A percentile compares a stretch with the other conserved stretches of the same genome.
phyloP scores from a whole-genome alignment of 345 rosid genomes.

The Gossypium rotundifolium region DNA sequence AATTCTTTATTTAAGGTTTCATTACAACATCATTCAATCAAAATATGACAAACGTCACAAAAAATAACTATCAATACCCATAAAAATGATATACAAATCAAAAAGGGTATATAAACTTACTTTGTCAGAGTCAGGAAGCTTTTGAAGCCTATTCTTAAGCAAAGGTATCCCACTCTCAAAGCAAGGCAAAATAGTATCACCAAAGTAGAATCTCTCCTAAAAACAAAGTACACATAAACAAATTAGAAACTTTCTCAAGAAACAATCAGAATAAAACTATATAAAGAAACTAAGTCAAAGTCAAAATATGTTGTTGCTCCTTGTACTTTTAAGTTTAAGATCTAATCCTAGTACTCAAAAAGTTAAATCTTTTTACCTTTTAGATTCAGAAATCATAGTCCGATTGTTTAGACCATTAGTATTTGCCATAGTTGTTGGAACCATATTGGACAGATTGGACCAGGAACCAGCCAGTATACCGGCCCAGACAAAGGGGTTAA shows the following conservation, averaged over 20 bases:
- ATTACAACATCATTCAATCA: not conserved
- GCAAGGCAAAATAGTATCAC: conserved; percentile 85
- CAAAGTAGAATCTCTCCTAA: conserved; percentile 96
- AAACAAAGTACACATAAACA: conserved; percentile 2
- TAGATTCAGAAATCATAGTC: too few relatives aligned
- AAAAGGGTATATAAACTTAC: conserved; percentile 33
- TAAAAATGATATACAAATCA: not conserved
- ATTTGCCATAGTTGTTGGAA: too few relatives aligned
- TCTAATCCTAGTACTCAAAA: too few relatives aligned
- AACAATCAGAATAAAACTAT: not conserved
- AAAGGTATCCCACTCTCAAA: conserved; percentile 95
- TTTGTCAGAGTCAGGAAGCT: conserved; percentile 88
- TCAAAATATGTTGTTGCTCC: too few relatives aligned
- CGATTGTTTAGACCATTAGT: too few relatives aligned
- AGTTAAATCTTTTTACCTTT: too few relatives aligned
- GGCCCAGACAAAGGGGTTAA: too few relatives aligned
- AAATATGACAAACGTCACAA: not conserved
- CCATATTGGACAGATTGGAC: too few relatives aligned
- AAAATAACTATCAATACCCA: not conserved
- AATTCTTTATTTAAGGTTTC: not conserved
- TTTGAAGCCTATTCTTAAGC: conserved; percentile 76
- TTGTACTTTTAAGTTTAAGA: too few relatives aligned
- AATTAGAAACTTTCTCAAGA: not conserved
- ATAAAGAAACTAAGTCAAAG: not conserved
- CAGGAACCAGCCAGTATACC: too few relatives aligned